Conservation (phyloP, 495 filamentous ascomycete genomes). For the Cercophora samala region DNA sequence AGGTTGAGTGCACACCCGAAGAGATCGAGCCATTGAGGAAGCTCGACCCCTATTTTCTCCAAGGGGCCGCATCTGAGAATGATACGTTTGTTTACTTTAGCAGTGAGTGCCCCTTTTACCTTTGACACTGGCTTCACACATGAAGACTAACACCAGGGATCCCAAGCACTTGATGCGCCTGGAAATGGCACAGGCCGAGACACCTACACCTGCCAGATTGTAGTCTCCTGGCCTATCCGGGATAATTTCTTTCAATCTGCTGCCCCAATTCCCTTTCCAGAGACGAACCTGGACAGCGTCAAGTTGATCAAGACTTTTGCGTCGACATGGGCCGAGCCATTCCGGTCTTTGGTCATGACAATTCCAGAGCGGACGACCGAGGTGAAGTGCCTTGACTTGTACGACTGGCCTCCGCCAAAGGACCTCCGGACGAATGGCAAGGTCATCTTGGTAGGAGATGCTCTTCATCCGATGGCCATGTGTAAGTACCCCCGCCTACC, state of each 20-base stretch:
- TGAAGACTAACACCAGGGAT: slow-evolving; percentile 3
- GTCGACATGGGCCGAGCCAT: slow-evolving; percentile 54
- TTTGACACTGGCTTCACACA: background rate
- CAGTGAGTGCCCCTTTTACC: slow-evolving; percentile 21
- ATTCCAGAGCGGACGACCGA: slow-evolving; percentile 48
- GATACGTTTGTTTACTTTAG: slow-evolving; percentile 46
- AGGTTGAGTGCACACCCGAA: slow-evolving; percentile 29
- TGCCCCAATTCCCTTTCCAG: slow-evolving; percentile 38
- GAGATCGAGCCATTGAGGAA: slow-evolving; percentile 30
- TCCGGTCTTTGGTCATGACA: slow-evolving; percentile 44
- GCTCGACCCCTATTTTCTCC: slow-evolving; percentile 60
- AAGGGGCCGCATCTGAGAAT: slow-evolving; percentile 56
- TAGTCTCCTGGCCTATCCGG: slow-evolving; percentile 50
- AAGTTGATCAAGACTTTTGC: slow-evolving; percentile 53
- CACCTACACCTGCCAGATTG: slow-evolving; percentile 45
- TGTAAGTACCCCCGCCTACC: slow-evolving; percentile 45
- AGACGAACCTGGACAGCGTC: slow-evolving; percentile 40
- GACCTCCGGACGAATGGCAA: slow-evolving; percentile 32
- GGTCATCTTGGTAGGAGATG: slow-evolving; percentile 57
- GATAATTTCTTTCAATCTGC: slow-evolving; percentile 25
- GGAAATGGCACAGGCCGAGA: slow-evolving; percentile 20
- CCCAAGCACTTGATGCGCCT: slow-evolving; percentile 29
- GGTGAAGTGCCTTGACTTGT: slow-evolving; percentile 50
- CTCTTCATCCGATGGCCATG: slow-evolving; percentile 60
- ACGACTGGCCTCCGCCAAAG: slow-evolving; percentile 52